Evolutionary conservation across 768 basidiomycete genomes (phyloP), one percentile per base, ranked within the genome.

Genomic region (Postia placenta): DNA sequence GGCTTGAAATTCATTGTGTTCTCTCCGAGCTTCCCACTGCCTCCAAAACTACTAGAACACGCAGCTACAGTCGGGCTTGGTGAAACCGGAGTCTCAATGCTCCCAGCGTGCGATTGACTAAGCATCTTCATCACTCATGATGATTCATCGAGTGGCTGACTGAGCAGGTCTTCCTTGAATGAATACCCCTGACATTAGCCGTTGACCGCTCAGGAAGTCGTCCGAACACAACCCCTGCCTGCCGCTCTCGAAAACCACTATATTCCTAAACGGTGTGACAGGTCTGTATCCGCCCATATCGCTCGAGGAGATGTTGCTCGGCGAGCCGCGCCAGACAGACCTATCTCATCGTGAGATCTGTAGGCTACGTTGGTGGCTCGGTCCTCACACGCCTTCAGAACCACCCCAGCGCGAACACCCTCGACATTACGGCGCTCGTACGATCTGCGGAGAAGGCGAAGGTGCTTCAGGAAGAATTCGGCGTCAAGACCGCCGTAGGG

Each of bases 321-420:
- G 33, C 23, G 30, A 20, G 4, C 19, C 3, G 23, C 17, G 20
- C 15, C 20, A 11, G 39, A 2, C 40, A 43, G 11, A 14, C 11
- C 14, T n/a, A 22, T 27, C 20, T 42, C 26, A n/a, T 26, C 3
- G 2, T 27, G 45, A n/a, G n/a, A n/a, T 17, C 9, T 40, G 20
- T 27, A 76, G 79, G 79, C 11, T 82, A 80, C 60, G 76, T 80
- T 39, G 78, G 79, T 1, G 81, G 78, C 19, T 70, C 73, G 4
- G 74, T 80, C 33, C 68, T 82, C 1, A 51, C 67, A 2, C 70
- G 69, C 25, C 67, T 82, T 15, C 64, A 81, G 47, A 58, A 61
- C 17, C 75, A 79, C 52, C 66, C 72, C n/a, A 67, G 65, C 20
- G 57, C 69, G 1, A 62, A 67, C 49, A 67, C 66, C 4, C 75